Percentiles rank a stretch among this genome's conserved stretches.
These are phyloP conservation scores for Aspergillus pseudotamarii DNA, from an alignment of 2,329 filamentous ascomycete genomes.

Conservation along the genomic window DNA sequence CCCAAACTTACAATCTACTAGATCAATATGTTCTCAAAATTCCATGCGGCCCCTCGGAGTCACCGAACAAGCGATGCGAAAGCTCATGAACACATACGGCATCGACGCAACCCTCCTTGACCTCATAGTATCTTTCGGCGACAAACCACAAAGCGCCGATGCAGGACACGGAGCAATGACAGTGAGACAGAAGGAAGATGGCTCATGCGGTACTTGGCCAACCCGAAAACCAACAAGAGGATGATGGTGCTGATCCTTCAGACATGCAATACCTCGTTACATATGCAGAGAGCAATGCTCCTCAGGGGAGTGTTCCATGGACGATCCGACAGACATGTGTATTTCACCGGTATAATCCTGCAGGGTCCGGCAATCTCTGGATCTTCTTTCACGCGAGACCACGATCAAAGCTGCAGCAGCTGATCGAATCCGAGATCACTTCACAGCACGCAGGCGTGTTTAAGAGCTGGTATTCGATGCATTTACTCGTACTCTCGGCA, in stretches of 20 bases:
- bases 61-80: conserved; percentile 16
- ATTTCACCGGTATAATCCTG: conserved; percentile 20
- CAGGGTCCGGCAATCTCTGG: conserved; percentile 18
- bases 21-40: conserved; percentile 18
- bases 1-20: not conserved
- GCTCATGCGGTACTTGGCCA: conserved; percentile 10
- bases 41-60: conserved; percentile 19
- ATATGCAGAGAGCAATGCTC: conserved; percentile 12
- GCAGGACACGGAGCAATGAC: conserved; percentile 22
- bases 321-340: conserved; percentile 22
- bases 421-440: conserved; percentile 7
- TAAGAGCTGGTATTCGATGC: conserved; percentile 16
- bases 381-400: conserved; percentile 19
- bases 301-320: conserved; percentile 8
- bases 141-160: conserved; percentile 23
- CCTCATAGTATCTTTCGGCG: conserved; percentile 21
- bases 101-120: conserved; percentile 18
- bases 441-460: not conserved
- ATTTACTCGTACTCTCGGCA: conserved; percentile 13
- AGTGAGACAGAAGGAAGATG: conserved; percentile 14
- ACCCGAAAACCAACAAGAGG: not conserved
- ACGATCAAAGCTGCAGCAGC: conserved; percentile 10
- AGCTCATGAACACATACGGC: conserved; percentile 14
- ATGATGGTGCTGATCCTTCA: conserved; percentile 2
- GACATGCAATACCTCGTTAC: conserved; percentile 23